phyloP scores from a whole-genome alignment of 164 flowering plant species.

The Magnolia kwangsiensis region DNA sequence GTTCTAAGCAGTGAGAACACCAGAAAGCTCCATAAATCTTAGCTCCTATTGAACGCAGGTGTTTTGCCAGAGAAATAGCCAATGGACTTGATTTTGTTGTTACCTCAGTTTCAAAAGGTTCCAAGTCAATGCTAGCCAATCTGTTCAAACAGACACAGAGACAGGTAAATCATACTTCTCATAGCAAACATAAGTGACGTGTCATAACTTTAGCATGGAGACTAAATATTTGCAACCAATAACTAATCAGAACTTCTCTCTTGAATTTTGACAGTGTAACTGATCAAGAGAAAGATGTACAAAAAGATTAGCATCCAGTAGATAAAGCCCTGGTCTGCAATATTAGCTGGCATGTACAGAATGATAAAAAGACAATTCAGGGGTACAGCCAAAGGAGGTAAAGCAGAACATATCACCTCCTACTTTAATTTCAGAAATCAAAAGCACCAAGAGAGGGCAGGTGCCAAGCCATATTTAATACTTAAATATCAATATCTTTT shows the following conservation, averaged over 20 bases:
- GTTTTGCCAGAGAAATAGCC: constrained; percentile 76
- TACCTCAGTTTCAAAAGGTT: constrained; percentile 57
- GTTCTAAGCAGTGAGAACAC: constrained; percentile 96
- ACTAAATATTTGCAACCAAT: neutral
- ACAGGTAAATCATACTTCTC: neutral
- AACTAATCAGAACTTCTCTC: neutral
- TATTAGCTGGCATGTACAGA: neutral
- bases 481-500: neutral
- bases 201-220: neutral
- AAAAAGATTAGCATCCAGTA: neutral
- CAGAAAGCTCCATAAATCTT: constrained; percentile 99
- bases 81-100: constrained; percentile 64
- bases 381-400: neutral
- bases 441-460: neutral
- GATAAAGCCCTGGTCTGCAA: neutral
- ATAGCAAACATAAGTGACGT: neutral
- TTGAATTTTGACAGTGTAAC: neutral
- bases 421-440: neutral
- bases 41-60: constrained; percentile 79
- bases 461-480: neutral
- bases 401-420: neutral
- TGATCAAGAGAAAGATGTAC: neutral
- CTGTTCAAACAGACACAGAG: constrained; percentile 29
- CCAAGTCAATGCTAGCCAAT: constrained; percentile 44
- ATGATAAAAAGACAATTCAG: neutral